Base-by-base conservation (phyloP, 73 alveolate species). In the Paramecium biaurelia region DNA sequence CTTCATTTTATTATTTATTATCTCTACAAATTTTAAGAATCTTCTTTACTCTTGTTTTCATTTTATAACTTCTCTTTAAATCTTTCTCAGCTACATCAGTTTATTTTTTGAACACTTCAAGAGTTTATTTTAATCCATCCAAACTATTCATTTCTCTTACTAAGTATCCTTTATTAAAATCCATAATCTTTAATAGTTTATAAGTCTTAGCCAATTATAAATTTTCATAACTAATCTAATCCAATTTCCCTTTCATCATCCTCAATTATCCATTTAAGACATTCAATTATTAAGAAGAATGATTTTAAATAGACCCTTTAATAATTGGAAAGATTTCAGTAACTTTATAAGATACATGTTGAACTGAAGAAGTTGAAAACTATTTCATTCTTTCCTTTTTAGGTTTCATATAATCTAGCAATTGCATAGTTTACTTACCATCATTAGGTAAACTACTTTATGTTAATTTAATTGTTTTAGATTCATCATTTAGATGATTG, bases 1-100 rank as follows among this genome's bases (percentile, higher is more conserved):
- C 97, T 93, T 95, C 93, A 58, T 95, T 95, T 38, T 95, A 63
- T 57, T 95, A 90, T 37, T 92, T 92, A 87, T 95, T 95, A 76
- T 94, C 95, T 28, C 47, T 53, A 58, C 97, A 95, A 7, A 93
- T 95, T 20, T 74, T 82, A 43, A 70, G 35, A 20, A 95, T 95
- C 57, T 92, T 59, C 30, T 43, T 95, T 11, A 95, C 70, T 49
- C 97, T 68, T 35, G 57, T 70, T 58, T 82, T 93, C 70, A 93
- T 89, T 35, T 79, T 85, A 70, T 74, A 89, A 28, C 95, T 95
- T 14, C 84, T 28, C 53, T 93, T 88, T 15, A 70, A 72, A 7
- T 88, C 57, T 70, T 93, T 92, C 70, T 95, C 89, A 5, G 97
- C 96, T n/a, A 85, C 85, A 26, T 87, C 21, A 21, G 76, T 37